phyloP scores from a whole-genome alignment of 2,329 filamentous ascomycete genomes.

The Neofusicoccum parvum region DNA sequence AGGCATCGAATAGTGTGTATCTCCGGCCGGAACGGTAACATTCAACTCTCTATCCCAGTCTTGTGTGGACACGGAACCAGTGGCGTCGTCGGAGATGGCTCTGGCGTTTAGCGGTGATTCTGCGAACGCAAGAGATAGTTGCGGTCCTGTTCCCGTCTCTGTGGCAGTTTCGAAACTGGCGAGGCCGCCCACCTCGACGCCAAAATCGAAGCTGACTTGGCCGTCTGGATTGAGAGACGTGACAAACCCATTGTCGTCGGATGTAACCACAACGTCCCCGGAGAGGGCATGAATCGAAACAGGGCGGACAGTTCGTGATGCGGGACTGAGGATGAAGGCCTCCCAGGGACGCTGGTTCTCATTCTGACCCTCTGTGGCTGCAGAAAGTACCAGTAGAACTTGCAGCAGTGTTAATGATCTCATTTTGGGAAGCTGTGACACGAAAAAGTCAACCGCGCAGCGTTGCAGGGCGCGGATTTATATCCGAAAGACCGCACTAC shows the following conservation, averaged over 20 bases:
- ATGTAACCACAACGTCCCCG: background rate
- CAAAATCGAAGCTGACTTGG: conserved; percentile 54
- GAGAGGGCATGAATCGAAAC: background rate
- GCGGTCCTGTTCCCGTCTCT: conserved; percentile 34
- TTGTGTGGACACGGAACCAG: conserved; percentile 40
- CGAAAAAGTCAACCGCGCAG: background rate
- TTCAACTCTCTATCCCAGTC: conserved; percentile 51
- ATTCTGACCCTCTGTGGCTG: too few species aligned
- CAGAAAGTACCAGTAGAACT: too few species aligned
- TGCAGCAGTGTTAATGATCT: too few species aligned
- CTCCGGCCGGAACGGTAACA: conserved; percentile 34
- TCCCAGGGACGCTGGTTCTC: background rate
- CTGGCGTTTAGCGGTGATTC: conserved; percentile 48
- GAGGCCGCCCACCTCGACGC: conserved; percentile 60
- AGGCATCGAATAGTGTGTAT: conserved; percentile 46
- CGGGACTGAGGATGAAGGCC: background rate
- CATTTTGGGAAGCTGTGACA: background rate
- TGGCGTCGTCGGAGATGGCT: conserved; percentile 45
- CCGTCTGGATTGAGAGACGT: background rate
- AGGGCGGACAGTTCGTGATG: background rate
- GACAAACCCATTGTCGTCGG: background rate
- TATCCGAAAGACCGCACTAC: too few species aligned
- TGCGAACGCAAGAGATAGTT: conserved; percentile 43
- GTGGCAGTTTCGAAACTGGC: conserved; percentile 53
- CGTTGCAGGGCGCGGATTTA: too few species aligned